A percentile compares a stretch with the other conserved stretches of the same genome.
phyloP scores from a whole-genome alignment of 148 eudicot genomes.

The Vaccinium darrowii region DNA sequence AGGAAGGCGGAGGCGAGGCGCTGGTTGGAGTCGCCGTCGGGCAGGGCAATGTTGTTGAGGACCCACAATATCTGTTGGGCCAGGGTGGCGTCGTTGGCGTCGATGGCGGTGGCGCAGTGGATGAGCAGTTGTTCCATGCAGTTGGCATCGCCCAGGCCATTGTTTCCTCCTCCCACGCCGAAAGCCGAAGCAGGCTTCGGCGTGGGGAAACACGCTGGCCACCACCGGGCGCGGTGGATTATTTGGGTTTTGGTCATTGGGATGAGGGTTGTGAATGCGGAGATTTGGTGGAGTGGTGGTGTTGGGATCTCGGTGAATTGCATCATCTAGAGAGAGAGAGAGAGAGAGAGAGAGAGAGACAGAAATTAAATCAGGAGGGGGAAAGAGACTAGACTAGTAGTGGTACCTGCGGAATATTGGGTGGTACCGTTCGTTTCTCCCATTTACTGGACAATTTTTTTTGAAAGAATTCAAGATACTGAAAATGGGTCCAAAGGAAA shows the following conservation, averaged over 20 bases:
- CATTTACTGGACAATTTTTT: conserved; percentile 2
- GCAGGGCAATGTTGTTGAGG: conserved; percentile 73
- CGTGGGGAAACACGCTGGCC: conserved; percentile 42
- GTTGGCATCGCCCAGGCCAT: conserved; percentile 51
- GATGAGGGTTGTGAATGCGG: conserved; percentile 20
- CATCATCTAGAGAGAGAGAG: conserved; percentile 45
- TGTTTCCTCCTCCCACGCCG: neutral
- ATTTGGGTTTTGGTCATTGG: conserved; percentile 33
- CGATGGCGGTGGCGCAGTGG: conserved; percentile 88
- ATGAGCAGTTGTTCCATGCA: conserved; percentile 85
- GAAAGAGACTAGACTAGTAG: conserved; percentile 66
- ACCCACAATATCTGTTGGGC: conserved; percentile 94
- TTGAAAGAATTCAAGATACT: conserved; percentile 7
- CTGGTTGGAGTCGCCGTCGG: conserved; percentile 80
- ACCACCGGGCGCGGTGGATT: conserved; percentile 33
- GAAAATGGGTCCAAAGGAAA: conserved; percentile 29
- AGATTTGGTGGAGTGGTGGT: conserved; percentile 34
- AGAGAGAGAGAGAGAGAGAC: neutral
- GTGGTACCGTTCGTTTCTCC: conserved; percentile 31
- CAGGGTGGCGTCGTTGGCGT: conserved; percentile 71
- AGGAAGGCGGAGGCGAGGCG: conserved; percentile 81
- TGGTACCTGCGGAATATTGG: conserved; percentile 38
- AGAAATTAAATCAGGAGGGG: conserved; percentile 12
- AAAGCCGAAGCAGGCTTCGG: conserved; percentile 12
- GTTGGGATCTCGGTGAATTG: conserved; percentile 55